Base-by-base conservation (phyloP, 192 early-diverging fungal genomes). In the Polychytrium aggregatum region DNA sequence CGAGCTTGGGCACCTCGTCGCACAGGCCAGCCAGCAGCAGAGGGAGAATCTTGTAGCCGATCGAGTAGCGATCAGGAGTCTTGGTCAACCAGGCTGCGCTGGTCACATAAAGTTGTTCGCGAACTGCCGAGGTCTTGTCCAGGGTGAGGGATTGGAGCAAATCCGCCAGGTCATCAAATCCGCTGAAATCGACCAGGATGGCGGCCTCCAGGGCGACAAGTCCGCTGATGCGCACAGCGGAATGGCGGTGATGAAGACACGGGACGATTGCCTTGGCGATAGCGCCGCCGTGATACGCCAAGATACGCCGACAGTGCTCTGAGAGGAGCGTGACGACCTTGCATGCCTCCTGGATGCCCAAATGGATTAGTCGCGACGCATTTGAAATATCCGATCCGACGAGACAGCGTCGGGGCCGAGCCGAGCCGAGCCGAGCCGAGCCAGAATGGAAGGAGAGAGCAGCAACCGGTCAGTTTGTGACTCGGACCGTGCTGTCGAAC, bases 311-410 rank as follows among this genome's bases (percentile, higher is more conserved):
- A 14, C 34, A 47, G 38, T 55, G 48, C n/a, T 18, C 38, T 24
- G 35, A 37, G 4, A 78, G 49, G 20, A 39, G 33, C 8, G 54
- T 55, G 5, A 68, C 55, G 11, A 78, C 37, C 44, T 59, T 62
- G 42, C 62, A 71, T 2, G 73, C 62, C 58, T 77, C 70, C 70
- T 74, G 44, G n/a, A n/a, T n/a, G n/a, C n/a, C n/a, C n/a, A n/a
- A n/a, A n/a, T n/a, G n/a, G n/a, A n/a, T n/a, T n/a, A n/a, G n/a
- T n/a, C n/a, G n/a, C n/a, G n/a, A n/a, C n/a, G n/a, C n/a, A n/a
- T n/a, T n/a, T n/a, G n/a, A n/a, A n/a, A n/a, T n/a, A n/a, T n/a
- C n/a, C n/a, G n/a, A n/a, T n/a, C n/a, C n/a, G n/a, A n/a, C n/a
- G n/a, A n/a, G n/a, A n/a, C n/a, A n/a, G n/a, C n/a, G n/a, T n/a